A percentile compares a stretch with the other conserved stretches of the same genome.
These are phyloP conservation scores for Aquilaria sinensis DNA, from an alignment of 345 rosid species.

Conservation along the genomic window DNA sequence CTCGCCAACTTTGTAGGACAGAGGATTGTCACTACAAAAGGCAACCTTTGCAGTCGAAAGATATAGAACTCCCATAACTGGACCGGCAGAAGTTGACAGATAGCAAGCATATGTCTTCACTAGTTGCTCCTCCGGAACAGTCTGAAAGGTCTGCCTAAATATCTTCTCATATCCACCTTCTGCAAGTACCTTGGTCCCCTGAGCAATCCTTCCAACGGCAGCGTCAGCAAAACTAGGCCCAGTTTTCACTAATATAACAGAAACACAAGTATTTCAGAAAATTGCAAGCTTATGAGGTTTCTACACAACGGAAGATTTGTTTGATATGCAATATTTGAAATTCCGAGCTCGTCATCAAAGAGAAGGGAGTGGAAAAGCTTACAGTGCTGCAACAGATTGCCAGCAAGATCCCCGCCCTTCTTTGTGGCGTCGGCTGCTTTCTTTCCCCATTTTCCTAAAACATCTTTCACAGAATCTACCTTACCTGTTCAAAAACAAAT, in stretches of 20 bases:
- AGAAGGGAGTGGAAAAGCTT: conserved; percentile 7
- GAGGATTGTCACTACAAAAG: conserved; percentile 77
- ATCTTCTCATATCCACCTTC: conserved; percentile 97
- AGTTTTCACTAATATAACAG: conserved; percentile 64
- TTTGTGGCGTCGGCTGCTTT: conserved; percentile 87
- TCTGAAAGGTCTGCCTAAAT: conserved; percentile 70
- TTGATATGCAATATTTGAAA: background rate
- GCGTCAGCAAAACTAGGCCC: conserved; percentile 93
- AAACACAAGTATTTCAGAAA: background rate
- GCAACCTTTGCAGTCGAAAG: conserved; percentile 76
- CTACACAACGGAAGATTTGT: too few species aligned
- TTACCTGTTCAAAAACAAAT: conserved; percentile 38
- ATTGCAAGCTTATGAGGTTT: too few species aligned
- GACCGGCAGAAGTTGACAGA: conserved; percentile 96
- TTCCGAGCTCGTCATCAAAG: background rate
- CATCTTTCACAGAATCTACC: conserved; percentile 78
- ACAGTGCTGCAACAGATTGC: conserved; percentile 89
- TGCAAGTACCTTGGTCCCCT: conserved; percentile 83
- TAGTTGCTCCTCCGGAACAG: conserved; percentile 71
- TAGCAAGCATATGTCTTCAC: conserved; percentile 78
- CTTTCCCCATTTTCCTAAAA: conserved; percentile 84
- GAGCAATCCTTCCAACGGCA: conserved; percentile 86
- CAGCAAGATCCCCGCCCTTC: conserved; percentile 93
- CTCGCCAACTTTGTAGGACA: conserved; percentile 70
- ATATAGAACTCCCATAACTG: conserved; percentile 86